phyloP scores from a whole-genome alignment of 495 filamentous ascomycete genomes.

The Aspergillus nidulans region DNA sequence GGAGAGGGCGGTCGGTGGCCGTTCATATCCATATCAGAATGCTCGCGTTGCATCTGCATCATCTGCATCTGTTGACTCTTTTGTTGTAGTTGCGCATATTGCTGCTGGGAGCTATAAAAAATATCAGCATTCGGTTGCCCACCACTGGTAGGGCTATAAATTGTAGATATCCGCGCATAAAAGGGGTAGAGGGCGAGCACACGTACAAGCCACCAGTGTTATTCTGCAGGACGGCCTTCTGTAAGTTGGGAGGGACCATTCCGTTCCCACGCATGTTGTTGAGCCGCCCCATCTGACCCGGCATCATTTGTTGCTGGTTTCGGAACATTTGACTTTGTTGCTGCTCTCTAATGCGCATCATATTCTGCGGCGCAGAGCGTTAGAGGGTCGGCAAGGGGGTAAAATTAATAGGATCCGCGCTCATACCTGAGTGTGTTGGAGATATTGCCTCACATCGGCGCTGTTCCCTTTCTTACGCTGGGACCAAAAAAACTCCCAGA shows the following conservation, averaged over 20 bases:
- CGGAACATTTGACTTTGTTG: slow-evolving; percentile 64
- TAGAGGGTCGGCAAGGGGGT: slow-evolving; percentile 9
- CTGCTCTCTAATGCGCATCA: slow-evolving; percentile 41
- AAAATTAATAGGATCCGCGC: slow-evolving; percentile 1
- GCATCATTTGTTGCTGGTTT: slow-evolving; percentile 63
- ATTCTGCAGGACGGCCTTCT: slow-evolving; percentile 73
- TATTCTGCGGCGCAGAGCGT: slow-evolving; percentile 29
- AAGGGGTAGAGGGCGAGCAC: neutral
- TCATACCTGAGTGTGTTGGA: slow-evolving; percentile 76
- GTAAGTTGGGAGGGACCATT: slow-evolving; percentile 51
- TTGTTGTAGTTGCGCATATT: slow-evolving; percentile 65
- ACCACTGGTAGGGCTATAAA: neutral
- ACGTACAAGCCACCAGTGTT: slow-evolving; percentile 48
- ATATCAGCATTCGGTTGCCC: slow-evolving; percentile 15
- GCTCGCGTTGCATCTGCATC: slow-evolving; percentile 77
- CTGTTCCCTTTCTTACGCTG: slow-evolving; percentile 60
- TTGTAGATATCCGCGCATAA: neutral
- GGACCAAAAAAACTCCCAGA: slow-evolving; percentile 90
- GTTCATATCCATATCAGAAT: slow-evolving; percentile 83
- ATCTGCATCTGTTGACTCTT: slow-evolving; percentile 61
- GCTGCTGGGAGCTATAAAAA: slow-evolving; percentile 32
- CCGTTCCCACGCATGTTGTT: slow-evolving; percentile 43
- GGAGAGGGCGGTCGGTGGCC: slow-evolving; percentile 78
- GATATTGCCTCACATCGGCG: slow-evolving; percentile 60
- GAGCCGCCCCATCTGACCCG: slow-evolving; percentile 58